Base-by-base conservation (phyloP, 192 early-diverging fungal genomes). In the Podila epigama region DNA sequence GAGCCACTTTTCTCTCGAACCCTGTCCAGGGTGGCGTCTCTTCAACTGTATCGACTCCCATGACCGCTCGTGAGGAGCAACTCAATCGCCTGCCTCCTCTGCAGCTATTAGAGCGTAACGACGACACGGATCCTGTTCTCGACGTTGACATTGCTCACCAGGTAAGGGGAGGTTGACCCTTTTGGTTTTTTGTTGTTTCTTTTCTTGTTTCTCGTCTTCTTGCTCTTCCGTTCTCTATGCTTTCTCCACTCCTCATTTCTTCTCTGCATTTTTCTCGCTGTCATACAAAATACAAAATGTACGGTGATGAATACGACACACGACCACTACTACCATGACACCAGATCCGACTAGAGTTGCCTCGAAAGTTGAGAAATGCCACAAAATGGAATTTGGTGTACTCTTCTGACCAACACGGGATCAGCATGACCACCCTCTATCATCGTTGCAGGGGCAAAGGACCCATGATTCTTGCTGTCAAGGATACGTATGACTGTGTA, bases 381-480 rank as follows among this genome's bases (percentile, higher is more conserved):
- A 79, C 89, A 39, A 86, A 79, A 53, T 96, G 94, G 93, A 88
- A 79, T 13, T 84, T 99, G 31, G 70, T 96, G 3, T 99, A 99
- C 79, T 93, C 91, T 51, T 84, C 97, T 51, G 96, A 98, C 59
- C 93, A 96, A 70, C 95, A 99, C 72, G 97, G 97, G 4, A 93
- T 94, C 57, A 92, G 90, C 67, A 82, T 99, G 53, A 82, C 90
- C 53, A 96, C 96, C 2, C 83, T 99, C 68, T 94, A 92, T 69
- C 70, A 83, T 41, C 79, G 81, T 4, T 87, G 88, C 42, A 84
- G 85, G 51, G 72, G 73, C 50, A 88, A 93, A 70, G 91, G 91
- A 7, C 90, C 92, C 3, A 81, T 86, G 58, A 51, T 95, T 10
- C 62, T 95, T 60, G 86, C 86, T 7, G 85, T 95, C 56, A 92